Base-by-base conservation (phyloP, 2,329 filamentous ascomycete genomes). In the Epichloe sibirici region DNA sequence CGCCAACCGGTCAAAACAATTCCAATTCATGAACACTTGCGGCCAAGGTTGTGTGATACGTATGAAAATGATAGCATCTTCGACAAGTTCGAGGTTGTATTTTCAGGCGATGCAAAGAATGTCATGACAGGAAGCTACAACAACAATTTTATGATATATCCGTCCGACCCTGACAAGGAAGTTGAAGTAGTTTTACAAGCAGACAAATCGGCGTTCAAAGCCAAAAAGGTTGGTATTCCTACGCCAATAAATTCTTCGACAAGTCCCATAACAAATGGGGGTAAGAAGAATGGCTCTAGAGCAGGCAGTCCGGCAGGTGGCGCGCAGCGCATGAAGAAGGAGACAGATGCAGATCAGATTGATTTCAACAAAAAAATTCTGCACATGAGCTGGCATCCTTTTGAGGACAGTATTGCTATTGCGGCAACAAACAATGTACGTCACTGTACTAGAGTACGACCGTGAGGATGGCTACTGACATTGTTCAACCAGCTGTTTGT, bases 101-200 rank as follows among this genome's bases (percentile, higher is more conserved):
- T 98, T 74, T 97, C 91, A 2, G 93, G 93, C 25, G 91, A 97
- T 69, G 89, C 90, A 40, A 94, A 95, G 78, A 97, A 98, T 62
- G 93, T 97, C 59, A 98, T 98, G 93, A 98, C 93, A 5, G 93
- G 93, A 62, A 96, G 90, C 67, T 98, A 98, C 77, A 98, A 98
- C 79, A 98, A 98, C 75, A 98, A 98, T 74, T 97, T 98, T 77
- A 98, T 98, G 93, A 98, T 98, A 65, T 98, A 97, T 69, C 93
- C 93, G 4, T 93, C 90, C 28, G 91, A 97, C 63, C 88, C 90
- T 6, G 88, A 91, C 59, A 94, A 94, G 73, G 93, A 98, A 67
- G 91, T 91, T 3, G 93, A 98, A 70, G 90, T 98, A 47, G 93
- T 98, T 46, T 75, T 98, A 53, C 93, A 98, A 70, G 93, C 93